Conservation (phyloP, 2,329 filamentous ascomycete species). For the Tolypocladium tundrense region DNA sequence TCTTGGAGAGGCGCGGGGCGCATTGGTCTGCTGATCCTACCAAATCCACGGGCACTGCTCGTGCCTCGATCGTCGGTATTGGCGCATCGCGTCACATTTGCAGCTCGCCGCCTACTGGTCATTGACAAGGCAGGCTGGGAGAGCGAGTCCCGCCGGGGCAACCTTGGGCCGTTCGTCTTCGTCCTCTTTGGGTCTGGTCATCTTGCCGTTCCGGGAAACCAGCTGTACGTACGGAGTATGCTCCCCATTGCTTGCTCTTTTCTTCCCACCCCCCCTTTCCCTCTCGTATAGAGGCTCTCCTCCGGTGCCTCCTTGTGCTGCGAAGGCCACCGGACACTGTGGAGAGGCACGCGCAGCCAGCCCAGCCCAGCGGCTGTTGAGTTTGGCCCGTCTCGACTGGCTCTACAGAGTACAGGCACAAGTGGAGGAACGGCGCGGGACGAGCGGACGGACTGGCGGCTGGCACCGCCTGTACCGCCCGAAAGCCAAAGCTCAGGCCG, state of each 20-base stretch:
- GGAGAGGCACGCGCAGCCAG: neutral
- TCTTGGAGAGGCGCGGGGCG: neutral
- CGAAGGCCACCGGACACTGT: neutral
- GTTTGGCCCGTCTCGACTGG: neutral
- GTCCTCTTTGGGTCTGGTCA: neutral
- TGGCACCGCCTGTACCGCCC: neutral
- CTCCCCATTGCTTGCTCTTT: neutral
- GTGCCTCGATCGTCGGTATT: neutral
- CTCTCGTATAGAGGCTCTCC: neutral
- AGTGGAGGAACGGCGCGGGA: slow-evolving; percentile 2
- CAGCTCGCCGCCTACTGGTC: neutral
- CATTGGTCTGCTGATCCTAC: slow-evolving; percentile 1
- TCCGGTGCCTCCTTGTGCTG: neutral
- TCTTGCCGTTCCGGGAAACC: neutral
- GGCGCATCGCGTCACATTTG: neutral
- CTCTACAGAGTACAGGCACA: neutral
- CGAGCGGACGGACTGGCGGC: slow-evolving; percentile 3
- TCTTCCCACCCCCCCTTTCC: neutral
- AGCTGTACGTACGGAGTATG: neutral
- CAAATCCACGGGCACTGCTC: neutral
- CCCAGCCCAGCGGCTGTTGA: neutral
- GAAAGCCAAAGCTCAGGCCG: neutral
- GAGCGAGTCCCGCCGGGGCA: neutral
- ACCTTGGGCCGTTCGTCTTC: neutral
- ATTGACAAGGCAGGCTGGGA: neutral